Evolutionary conservation across 306 rosid genomes (phyloP).

Genomic region (Vicia villosa): DNA sequence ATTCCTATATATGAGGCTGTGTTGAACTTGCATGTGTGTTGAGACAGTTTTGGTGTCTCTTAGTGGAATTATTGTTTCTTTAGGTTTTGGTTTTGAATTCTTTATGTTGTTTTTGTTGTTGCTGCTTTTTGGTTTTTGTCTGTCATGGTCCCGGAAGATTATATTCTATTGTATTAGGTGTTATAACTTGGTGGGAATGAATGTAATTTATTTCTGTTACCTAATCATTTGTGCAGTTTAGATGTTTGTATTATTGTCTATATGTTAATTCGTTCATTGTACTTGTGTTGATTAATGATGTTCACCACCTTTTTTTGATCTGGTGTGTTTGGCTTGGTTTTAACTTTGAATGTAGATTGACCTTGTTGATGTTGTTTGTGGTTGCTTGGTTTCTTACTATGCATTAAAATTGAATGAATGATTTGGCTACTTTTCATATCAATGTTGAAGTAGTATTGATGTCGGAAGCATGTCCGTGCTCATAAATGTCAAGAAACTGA

Average conservation of each 20-base stretch:
- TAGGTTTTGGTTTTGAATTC: slow-evolving; percentile 9
- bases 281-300: slow-evolving; percentile 10
- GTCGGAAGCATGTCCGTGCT: neutral
- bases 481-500: neutral
- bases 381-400: neutral
- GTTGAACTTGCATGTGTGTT: too few species aligned
- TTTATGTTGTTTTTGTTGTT: slow-evolving; percentile 26
- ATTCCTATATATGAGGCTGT: too few species aligned
- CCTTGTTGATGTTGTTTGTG: too few species aligned
- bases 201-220: neutral
- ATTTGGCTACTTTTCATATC: neutral
- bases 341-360: slow-evolving; percentile 8
- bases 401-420: neutral
- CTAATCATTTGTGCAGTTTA: neutral
- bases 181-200: neutral
- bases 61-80: slow-evolving; percentile 4
- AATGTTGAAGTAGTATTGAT: neutral
- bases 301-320: neutral
- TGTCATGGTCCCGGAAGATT: neutral
- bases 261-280: neutral
- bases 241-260: slow-evolving; percentile 18
- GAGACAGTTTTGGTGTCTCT: too few species aligned
- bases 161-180: neutral
- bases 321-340: too few species aligned
- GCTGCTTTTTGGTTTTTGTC: neutral